Percentiles rank a stretch among this genome's conserved stretches.
phyloP scores from a whole-genome alignment of 306 rosid species.

The Fragaria iinumae region DNA sequence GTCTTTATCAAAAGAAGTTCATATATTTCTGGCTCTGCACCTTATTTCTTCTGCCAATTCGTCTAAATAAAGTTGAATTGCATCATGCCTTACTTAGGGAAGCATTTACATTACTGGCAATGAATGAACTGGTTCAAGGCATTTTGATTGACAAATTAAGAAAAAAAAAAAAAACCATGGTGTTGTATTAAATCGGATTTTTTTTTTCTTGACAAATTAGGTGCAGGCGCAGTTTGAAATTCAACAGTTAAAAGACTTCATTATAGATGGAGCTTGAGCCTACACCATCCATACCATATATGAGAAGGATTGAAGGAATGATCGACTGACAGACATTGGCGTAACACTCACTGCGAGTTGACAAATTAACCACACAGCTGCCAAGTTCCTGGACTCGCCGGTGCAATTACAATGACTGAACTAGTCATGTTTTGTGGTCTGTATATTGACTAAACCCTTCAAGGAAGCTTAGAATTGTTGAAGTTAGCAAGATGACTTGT shows the following conservation, averaged over 20 bases:
- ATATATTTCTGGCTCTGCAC: slow-evolving; percentile 3
- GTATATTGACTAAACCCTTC: not conserved
- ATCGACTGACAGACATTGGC: not conserved
- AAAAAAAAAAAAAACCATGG: not conserved
- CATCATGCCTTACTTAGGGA: not conserved
- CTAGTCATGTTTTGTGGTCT: not conserved
- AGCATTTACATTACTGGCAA: slow-evolving; percentile 1
- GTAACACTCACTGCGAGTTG: not conserved
- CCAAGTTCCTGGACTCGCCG: not conserved
- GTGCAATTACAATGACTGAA: not conserved
- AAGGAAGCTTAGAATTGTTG: not conserved
- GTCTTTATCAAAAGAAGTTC: slow-evolving; percentile 13
- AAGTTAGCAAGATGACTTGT: not conserved
- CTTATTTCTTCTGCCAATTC: not conserved
- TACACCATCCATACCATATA: slow-evolving; percentile 27
- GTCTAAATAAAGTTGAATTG: not conserved
- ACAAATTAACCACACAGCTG: not conserved
- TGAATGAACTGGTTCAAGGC: not conserved
- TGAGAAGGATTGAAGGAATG: slow-evolving; percentile 14
- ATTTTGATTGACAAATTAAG: not conserved
- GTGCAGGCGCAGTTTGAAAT: slow-evolving; percentile 45
- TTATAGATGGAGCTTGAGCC: slow-evolving; percentile 27
- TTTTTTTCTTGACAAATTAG: slow-evolving; percentile 27
- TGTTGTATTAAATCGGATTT: not conserved
- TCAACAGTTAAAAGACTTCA: slow-evolving; percentile 41